These are phyloP conservation scores for Saccharomycopsis vini DNA, from an alignment of 805 yeast genomes.

Conservation along the genomic window DNA sequence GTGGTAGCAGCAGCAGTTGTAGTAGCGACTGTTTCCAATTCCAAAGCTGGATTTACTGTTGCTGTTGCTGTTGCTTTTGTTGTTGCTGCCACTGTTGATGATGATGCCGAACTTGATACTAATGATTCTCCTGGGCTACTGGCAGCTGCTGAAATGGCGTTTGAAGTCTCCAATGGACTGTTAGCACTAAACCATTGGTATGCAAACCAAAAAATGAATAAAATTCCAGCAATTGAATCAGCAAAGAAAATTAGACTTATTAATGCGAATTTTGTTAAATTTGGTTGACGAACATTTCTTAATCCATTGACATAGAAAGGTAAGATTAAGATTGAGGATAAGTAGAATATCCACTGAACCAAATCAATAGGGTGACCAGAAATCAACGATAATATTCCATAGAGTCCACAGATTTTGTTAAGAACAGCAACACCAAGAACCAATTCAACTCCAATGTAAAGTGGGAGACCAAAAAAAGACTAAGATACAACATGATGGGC, in stretches of 20 bases:
- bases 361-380: slow-evolving; percentile 83
- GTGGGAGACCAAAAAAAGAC: slow-evolving; percentile 69
- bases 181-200: slow-evolving; percentile 61
- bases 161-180: slow-evolving; percentile 20
- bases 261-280: slow-evolving; percentile 51
- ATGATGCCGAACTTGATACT: background rate
- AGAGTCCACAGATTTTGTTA: slow-evolving; percentile 83
- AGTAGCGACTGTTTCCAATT: background rate
- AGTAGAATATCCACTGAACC: slow-evolving; percentile 74
- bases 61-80: background rate
- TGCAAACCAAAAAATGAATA: slow-evolving; percentile 68
- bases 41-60: too few relatives aligned
- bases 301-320: slow-evolving; percentile 60
- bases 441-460: slow-evolving; percentile 81
- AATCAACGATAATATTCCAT: slow-evolving; percentile 75
- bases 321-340: slow-evolving; percentile 52
- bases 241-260: slow-evolving; percentile 52
- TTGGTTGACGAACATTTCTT: slow-evolving; percentile 40
- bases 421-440: slow-evolving; percentile 66
- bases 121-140: background rate
- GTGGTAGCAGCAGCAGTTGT: background rate
- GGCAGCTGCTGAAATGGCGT: background rate
- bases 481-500: slow-evolving; percentile 21
- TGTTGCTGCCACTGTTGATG: background rate
- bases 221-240: slow-evolving; percentile 59